These are phyloP conservation scores for Tuber calosporum DNA, from an alignment of 495 filamentous ascomycete genomes.

Conservation along the genomic window DNA sequence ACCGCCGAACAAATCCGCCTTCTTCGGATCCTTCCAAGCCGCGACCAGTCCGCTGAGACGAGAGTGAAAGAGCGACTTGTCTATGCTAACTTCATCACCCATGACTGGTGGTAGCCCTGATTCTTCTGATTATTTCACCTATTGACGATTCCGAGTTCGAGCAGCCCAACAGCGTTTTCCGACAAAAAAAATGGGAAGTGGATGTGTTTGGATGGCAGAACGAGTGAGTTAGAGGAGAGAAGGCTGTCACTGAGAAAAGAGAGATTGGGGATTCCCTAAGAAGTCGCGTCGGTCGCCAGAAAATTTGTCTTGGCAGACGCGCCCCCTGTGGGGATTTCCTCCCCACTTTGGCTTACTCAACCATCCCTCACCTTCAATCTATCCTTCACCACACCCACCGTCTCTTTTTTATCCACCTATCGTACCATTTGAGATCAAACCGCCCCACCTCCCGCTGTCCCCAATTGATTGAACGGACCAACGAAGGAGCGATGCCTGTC, in stretches of 20 bases:
- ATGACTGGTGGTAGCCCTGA: constrained; percentile 17
- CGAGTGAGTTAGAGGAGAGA: constrained; percentile 21
- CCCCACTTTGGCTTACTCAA: constrained; percentile 8
- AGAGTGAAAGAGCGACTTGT: constrained; percentile 83
- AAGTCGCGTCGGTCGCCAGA: constrained; percentile 35
- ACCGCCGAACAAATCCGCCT: constrained; percentile 75
- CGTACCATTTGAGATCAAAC: neutral
- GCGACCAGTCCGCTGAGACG: constrained; percentile 76
- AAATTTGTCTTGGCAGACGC: constrained; percentile 31
- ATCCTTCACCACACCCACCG: neutral
- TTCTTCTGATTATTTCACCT: neutral
- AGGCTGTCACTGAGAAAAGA: constrained; percentile 19
- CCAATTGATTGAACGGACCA: neutral
- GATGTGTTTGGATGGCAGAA: constrained; percentile 9
- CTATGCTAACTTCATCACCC: constrained; percentile 69
- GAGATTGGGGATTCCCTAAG: constrained; percentile 28
- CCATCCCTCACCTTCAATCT: constrained; percentile 7
- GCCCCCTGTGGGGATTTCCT: constrained; percentile 36
- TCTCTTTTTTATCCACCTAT: neutral
- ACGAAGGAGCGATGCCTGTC: constrained; percentile 32
- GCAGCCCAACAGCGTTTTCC: neutral
- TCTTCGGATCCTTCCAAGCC: constrained; percentile 93
- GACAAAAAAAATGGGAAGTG: constrained; percentile 10
- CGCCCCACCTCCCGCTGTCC: neutral
- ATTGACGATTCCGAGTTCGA: neutral